These are phyloP conservation scores for Coniferiporia sulphurascens DNA, from an alignment of 1,284 basidiomycete genomes.

Conservation along the genomic window DNA sequence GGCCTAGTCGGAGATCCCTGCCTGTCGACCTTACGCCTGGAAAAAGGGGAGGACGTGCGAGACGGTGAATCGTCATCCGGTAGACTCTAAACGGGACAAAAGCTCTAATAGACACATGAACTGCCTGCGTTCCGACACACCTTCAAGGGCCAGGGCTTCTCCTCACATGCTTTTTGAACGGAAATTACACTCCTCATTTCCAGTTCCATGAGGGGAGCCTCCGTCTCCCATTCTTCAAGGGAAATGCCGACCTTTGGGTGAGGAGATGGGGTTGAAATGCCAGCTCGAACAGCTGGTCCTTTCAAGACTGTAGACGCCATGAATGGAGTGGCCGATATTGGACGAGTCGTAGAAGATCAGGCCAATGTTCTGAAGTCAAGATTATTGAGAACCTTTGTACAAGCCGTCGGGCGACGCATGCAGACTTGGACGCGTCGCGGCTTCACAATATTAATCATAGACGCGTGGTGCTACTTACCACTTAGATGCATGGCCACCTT, in stretches of 20 bases:
- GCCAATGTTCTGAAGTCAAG: too few species aligned
- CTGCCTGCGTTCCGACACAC: constrained; percentile 36
- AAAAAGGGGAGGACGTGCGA: constrained; percentile 6
- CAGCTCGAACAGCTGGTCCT: constrained; percentile 1
- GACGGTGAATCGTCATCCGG: constrained; percentile 16
- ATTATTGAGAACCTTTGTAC: too few species aligned
- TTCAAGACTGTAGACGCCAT: constrained; percentile 1
- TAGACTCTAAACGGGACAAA: background rate
- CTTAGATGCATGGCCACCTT: background rate
- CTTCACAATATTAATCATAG: too few species aligned
- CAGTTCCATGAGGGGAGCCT: constrained; percentile 67
- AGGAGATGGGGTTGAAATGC: constrained; percentile 21
- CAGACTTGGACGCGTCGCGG: too few species aligned
- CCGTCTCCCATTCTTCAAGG: constrained; percentile 87
- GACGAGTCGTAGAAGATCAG: too few species aligned
- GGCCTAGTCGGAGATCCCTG: constrained; percentile 35
- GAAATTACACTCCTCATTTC: constrained; percentile 62
- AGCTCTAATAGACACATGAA: background rate
- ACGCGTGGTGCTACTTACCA: background rate
- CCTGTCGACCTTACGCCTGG: constrained; percentile 28
- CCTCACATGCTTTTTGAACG: constrained; percentile 61
- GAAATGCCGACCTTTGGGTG: constrained; percentile 41
- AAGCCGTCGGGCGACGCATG: too few species aligned
- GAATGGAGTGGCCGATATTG: too few species aligned
- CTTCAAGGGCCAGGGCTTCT: constrained; percentile 63